Percentiles rank a stretch among this genome's conserved stretches.
These are phyloP conservation scores for Meripilus lineatus DNA, from an alignment of 1,284 basidiomycete species.

Conservation along the genomic window DNA sequence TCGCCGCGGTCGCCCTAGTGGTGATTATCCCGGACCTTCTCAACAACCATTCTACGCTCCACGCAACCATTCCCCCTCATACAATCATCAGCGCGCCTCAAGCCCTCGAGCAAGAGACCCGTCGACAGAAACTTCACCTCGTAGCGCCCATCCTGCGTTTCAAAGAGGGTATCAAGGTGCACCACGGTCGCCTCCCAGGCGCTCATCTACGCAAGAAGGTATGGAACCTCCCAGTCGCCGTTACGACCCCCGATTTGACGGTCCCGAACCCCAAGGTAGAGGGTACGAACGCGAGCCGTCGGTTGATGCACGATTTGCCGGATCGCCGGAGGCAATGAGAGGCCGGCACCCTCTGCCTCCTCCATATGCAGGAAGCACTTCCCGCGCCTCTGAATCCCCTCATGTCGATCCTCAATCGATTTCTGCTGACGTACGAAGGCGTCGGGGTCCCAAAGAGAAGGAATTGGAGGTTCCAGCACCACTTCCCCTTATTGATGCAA, in stretches of 20 bases:
- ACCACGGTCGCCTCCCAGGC: slow-evolving; percentile 16
- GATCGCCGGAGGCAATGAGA: slow-evolving; percentile 28
- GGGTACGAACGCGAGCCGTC: slow-evolving; percentile 21
- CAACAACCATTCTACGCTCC: slow-evolving; percentile 25
- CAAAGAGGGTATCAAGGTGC: slow-evolving; percentile 15
- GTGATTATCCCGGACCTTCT: slow-evolving; percentile 39
- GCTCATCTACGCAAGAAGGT: slow-evolving; percentile 17
- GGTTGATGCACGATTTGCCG: slow-evolving; percentile 24
- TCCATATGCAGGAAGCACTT: slow-evolving; percentile 20
- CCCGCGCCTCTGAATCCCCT: slow-evolving; percentile 38
- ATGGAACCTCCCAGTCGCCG: slow-evolving; percentile 21
- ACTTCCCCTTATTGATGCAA: slow-evolving; percentile 25
- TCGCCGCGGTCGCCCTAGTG: slow-evolving; percentile 39
- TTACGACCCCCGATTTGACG: slow-evolving; percentile 33
- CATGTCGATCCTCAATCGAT: slow-evolving; percentile 28
- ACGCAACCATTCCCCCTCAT: slow-evolving; percentile 22
- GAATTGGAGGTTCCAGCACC: slow-evolving; percentile 32
- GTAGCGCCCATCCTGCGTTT: slow-evolving; percentile 35
- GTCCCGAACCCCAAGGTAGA: slow-evolving; percentile 17
- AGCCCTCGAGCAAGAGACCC: slow-evolving; percentile 25
- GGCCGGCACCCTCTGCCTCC: slow-evolving; percentile 20
- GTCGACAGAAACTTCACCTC: slow-evolving; percentile 50
- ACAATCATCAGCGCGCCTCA: slow-evolving; percentile 12
- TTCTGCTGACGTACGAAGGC: slow-evolving; percentile 28
- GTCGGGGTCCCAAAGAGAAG: slow-evolving; percentile 33